Conservation (phyloP, 139 green algal genomes). For the Chloropicon primus region DNA sequence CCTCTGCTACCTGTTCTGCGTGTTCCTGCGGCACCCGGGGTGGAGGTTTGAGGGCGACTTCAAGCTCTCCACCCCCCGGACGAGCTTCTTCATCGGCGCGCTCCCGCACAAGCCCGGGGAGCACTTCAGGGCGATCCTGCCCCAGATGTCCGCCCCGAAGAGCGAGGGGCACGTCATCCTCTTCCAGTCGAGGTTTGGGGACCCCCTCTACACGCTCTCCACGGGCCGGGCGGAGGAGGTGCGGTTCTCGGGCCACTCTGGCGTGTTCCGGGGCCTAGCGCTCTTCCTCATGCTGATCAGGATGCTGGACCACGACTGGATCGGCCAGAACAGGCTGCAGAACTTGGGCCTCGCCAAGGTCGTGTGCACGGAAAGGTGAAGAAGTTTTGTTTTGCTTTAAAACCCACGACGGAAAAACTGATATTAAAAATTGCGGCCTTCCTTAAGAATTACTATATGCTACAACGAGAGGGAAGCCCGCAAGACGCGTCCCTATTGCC, state of each 20-base stretch:
- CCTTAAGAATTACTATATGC: too few species aligned
- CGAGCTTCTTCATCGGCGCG: not conserved
- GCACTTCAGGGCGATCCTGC: not conserved
- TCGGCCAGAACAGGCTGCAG: not conserved
- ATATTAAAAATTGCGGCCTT: too few species aligned
- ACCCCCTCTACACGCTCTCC: not conserved
- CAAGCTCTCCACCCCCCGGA: not conserved
- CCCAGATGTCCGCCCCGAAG: not conserved
- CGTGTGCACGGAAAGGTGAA: not conserved
- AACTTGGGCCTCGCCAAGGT: not conserved
- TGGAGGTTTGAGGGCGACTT: not conserved
- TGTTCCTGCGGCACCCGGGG: not conserved
- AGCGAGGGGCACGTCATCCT: not conserved
- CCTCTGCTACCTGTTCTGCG: not conserved
- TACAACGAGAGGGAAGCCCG: too few species aligned
- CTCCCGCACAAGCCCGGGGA: not conserved
- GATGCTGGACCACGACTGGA: not conserved
- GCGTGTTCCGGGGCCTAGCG: not conserved
- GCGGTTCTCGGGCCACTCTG: not conserved
- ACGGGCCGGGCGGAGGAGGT: not conserved
- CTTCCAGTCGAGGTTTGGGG: not conserved
- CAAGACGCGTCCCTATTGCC: too few species aligned
- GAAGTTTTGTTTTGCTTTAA: not conserved
- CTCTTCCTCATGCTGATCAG: not conserved
- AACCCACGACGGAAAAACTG: too few species aligned